Conservation (phyloP, 1,139 yeast genomes). For the Sugiyamaella pinicola region DNA sequence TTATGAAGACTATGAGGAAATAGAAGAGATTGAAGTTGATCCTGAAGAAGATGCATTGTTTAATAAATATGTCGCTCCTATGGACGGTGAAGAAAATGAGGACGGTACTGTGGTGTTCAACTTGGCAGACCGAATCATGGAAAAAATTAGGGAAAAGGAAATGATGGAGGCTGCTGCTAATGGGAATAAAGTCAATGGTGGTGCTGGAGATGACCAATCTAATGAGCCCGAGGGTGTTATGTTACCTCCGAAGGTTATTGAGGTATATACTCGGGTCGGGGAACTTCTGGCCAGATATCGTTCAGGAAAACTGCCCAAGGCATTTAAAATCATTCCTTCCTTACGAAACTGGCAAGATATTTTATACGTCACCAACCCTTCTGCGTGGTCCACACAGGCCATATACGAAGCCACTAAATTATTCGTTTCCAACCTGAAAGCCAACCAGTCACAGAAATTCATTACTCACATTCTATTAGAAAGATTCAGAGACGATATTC, state of each 20-base stretch:
- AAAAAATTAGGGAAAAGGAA: slow-evolving; percentile 79
- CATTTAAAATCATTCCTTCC: slow-evolving; percentile 92
- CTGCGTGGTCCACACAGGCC: slow-evolving; percentile 95
- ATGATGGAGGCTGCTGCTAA: slow-evolving; percentile 28
- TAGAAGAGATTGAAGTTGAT: slow-evolving; percentile 53
- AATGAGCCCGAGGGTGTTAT: slow-evolving; percentile 56
- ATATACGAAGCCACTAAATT: slow-evolving; percentile 92
- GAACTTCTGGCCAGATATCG: slow-evolving; percentile 85
- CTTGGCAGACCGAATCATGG: slow-evolving; percentile 90
- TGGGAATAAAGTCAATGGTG: slow-evolving; percentile 35
- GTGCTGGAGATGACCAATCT: slow-evolving; percentile 31
- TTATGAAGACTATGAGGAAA: slow-evolving; percentile 55
- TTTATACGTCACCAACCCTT: slow-evolving; percentile 88
- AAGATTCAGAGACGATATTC: slow-evolving; percentile 80
- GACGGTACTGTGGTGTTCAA: slow-evolving; percentile 55
- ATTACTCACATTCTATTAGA: slow-evolving; percentile 75
- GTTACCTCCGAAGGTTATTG: slow-evolving; percentile 93
- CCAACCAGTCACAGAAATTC: slow-evolving; percentile 86
- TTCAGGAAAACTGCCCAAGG: slow-evolving; percentile 92
- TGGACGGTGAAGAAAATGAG: slow-evolving; percentile 62
- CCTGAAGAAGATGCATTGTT: slow-evolving; percentile 47
- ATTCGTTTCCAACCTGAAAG: slow-evolving; percentile 85
- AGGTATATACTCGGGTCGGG: slow-evolving; percentile 91
- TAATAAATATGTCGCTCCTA: slow-evolving; percentile 50
- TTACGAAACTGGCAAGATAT: slow-evolving; percentile 95